Base-by-base conservation (phyloP, 2,329 filamentous ascomycete genomes). In the Metarhizium guizhouense region DNA sequence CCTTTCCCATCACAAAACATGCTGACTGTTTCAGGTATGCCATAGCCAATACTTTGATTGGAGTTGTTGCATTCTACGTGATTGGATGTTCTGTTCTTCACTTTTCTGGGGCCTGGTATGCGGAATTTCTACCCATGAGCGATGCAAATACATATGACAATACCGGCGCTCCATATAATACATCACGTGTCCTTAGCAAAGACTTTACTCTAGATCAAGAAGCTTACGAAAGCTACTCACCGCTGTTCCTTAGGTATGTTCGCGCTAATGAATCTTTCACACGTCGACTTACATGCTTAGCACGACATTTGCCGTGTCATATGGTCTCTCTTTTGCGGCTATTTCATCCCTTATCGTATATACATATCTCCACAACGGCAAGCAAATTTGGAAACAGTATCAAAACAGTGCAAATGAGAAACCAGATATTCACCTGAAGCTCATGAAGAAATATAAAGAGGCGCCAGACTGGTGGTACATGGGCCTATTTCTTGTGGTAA, bases 91-190 rank as follows among this genome's bases (percentile, higher is more conserved):
- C 79, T 0, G 71, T 77, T 5, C 70, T 90, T 18, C 86, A 90
- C 65, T 91, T 84, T 64, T 79, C 74, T 6, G 82, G 83, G 10
- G 72, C 76, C 0, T 90, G 85, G 82, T 88, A 84, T 62, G 76
- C 76, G 3, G 68, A 79, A 56, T 88, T 80, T 63, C 67, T 88
- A 13, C 85, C 85, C 3, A 89, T 89, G 68, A 87, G 81, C 62
- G 85, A 88, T 64, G 82, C 84, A 1, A 75, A 74, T 48, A 88
- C 82, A 25, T 90, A 88, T 63, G 87, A 90, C 69, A 90, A 90
- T 63, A 87, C 79, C 0, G 86, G 83, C 3, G 61, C 69, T 0
- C 56, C 60, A 0, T 91, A 90, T 70, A 81, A 90, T 62, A 85
- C 87, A 1, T 74, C 74, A 3, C 77, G 77, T 7, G 80, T 91